Evolutionary conservation across 2,329 filamentous ascomycete genomes (phyloP), one percentile per base, ranked within the genome.

Genomic region (Penicillium glabrum): DNA sequence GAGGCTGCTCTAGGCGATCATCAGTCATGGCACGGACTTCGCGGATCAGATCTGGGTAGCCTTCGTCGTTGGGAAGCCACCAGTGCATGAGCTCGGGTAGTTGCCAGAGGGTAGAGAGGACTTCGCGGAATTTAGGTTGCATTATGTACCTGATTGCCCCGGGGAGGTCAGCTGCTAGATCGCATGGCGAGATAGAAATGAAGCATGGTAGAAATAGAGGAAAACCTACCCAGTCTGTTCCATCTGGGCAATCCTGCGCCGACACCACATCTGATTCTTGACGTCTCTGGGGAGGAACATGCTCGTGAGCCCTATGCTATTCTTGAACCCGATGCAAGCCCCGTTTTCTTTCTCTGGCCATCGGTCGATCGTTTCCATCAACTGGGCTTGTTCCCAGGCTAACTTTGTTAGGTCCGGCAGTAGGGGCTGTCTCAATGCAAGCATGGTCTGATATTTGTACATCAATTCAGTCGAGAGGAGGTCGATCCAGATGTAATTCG

Each of bases 31-130:
- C 83, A 21, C 93, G 88, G 59, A 96, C 87, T 53, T 84, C 88
- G 51, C 87, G 87, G 53, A 97, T 81, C 43, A 96, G 84, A 0
- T 85, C 83, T 11, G 85, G 88, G 66, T 89, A 89, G 1, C 85
- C 86, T 76, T 93, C 89, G 60, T 91, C 85, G 71, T 95, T 84
- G 2, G 92, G 90, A 3, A 97, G 83, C 95, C 95, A 99, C 91
- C 92, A 97, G 56, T 88, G 82, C 45, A 85, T 84, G 52, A 92
- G 86, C 21, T 87, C 86, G 14, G 85, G 82, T 44, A 90, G 84
- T 58, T 83, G 80, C 81, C 95, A 96, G 24, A 91, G 73, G 46
- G 89, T 83, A 31, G 89, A 86, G 83, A 98, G 89, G 62, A 88
- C 87, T 31, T 78, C 80, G 56, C 93, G 88, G 66, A 93, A 87